Evolutionary conservation across 2,329 filamentous ascomycete genomes (phyloP).

Genomic region (Fusarium ambrosium): DNA sequence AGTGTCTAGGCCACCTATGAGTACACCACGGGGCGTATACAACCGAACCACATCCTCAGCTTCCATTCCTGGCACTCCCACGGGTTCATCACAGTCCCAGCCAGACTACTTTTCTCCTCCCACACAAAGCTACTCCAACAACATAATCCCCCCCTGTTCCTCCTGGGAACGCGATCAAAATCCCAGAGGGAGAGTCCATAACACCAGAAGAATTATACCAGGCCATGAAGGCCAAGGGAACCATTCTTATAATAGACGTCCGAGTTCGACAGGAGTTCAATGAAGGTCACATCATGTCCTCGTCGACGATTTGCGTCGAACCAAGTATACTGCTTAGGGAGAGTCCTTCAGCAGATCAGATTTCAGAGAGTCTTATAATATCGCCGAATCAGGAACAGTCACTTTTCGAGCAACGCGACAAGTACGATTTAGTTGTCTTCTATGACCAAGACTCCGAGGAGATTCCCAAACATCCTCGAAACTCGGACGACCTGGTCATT

Average conservation of each 20-base stretch:
- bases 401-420: constrained; percentile 78
- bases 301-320: constrained; percentile 90
- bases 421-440: constrained; percentile 90
- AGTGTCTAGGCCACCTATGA: constrained; percentile 74
- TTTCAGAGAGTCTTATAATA: constrained; percentile 77
- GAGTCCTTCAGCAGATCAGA: constrained; percentile 72
- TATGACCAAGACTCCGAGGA: constrained; percentile 80
- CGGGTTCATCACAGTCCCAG: constrained; percentile 46
- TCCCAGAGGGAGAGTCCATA: constrained; percentile 71
- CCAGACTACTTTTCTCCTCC: constrained; percentile 51
- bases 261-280: constrained; percentile 85
- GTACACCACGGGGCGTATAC: constrained; percentile 73
- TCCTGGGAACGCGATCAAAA: constrained; percentile 58
- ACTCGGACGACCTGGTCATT: constrained; percentile 67
- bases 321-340: constrained; percentile 79
- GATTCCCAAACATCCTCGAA: constrained; percentile 56
- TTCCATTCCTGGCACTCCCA: constrained; percentile 52
- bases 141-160: constrained; percentile 50
- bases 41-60: constrained; percentile 69
- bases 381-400: constrained; percentile 80
- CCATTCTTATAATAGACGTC: constrained; percentile 87
- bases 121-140: constrained; percentile 46
- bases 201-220: constrained; percentile 78
- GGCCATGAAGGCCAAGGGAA: constrained; percentile 71
- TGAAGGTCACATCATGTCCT: constrained; percentile 87